Evolutionary conservation across 139 green algal species (phyloP).

Genomic region (Tetradesmus lagerheimii): DNA sequence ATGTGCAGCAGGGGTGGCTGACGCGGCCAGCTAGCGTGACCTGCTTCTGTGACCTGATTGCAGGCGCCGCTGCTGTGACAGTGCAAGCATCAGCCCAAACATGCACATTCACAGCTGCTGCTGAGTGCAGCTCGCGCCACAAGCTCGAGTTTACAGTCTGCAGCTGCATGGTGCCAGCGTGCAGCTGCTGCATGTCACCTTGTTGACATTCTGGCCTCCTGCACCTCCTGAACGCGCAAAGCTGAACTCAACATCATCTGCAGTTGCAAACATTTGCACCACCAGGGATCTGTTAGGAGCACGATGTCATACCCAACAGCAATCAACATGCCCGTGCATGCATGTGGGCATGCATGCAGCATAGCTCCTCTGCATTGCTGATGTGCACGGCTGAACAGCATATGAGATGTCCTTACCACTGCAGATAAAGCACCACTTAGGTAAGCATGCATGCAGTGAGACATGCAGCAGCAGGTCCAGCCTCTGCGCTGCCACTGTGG

Average conservation of each 20-base stretch:
- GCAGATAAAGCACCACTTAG: too few relatives aligned
- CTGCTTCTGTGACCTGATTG: not conserved
- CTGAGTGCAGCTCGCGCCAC: not conserved
- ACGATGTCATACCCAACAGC: too few relatives aligned
- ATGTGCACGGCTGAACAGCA: too few relatives aligned
- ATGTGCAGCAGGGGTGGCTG: not conserved
- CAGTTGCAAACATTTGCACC: not conserved
- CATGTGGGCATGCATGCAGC: not conserved
- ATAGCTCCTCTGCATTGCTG: not conserved
- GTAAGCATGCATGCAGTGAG: not conserved
- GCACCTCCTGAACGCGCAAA: slow-evolving; percentile 92
- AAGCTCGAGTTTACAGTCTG: not conserved
- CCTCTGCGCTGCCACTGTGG: not conserved
- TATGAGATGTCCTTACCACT: too few relatives aligned
- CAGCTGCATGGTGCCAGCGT: slow-evolving; percentile 33
- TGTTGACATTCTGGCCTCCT: slow-evolving; percentile 97
- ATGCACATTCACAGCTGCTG: not conserved
- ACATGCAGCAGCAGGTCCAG: not conserved
- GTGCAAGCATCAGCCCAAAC: not conserved
- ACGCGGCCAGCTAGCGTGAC: not conserved
- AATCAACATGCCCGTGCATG: not conserved
- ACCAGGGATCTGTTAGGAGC: too few relatives aligned
- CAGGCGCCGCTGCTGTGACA: not conserved
- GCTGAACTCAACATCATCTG: slow-evolving; percentile 92
- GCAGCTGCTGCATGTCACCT: slow-evolving; percentile 61